Evolutionary conservation across 495 filamentous ascomycete species (phyloP), one percentile per base, ranked within the genome.

Genomic region (Daldinia childiae): DNA sequence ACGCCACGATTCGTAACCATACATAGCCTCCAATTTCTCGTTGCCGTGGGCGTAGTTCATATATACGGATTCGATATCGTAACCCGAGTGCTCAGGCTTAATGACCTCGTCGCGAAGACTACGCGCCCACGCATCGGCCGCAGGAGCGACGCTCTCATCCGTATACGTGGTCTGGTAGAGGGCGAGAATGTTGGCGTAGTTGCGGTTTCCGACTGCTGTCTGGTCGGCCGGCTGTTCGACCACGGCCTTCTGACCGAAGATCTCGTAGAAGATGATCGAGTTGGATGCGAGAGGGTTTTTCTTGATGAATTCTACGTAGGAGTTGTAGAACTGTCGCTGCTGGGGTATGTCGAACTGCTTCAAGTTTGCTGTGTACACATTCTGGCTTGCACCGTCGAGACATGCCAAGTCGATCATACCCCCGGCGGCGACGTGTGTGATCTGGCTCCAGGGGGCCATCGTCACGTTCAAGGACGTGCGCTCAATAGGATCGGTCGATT

Each of bases 1-100:
- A 29, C 84, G 72, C 83, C 81, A 84, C n/a, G 71, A 27, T 26
- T 85, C 83, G 71, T 81, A 82, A 12, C 84, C 82, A 71, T 85
- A 86, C 56, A 80, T 55, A 1, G 68, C 64, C 56, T 80, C 75
- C 8, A 73, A 63, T 3, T 62, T 57, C 73, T 86, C 83, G 26
- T 80, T 69, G 0, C 82, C 83, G 27, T 72, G 64, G 2, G 82
- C 82, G 74, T 86, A 85, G 63, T 86, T 86, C 11, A 82, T 73
- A 62, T 86, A 86, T 1, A 75, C 74, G 48, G 73, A 54, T 17
- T 54, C 50, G 50, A 54, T 34, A 8, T 45, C 21, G 30, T 79
- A 75, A 3, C 64, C 58, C 51, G 69, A 56, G 9, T 69, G 71
- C 27, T 58, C 67, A 19, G 73, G 74, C 14, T 62, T n/a, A 9